Evolutionary conservation across 106 monocot species (phyloP).

Genomic region (Dioscorea alata): DNA sequence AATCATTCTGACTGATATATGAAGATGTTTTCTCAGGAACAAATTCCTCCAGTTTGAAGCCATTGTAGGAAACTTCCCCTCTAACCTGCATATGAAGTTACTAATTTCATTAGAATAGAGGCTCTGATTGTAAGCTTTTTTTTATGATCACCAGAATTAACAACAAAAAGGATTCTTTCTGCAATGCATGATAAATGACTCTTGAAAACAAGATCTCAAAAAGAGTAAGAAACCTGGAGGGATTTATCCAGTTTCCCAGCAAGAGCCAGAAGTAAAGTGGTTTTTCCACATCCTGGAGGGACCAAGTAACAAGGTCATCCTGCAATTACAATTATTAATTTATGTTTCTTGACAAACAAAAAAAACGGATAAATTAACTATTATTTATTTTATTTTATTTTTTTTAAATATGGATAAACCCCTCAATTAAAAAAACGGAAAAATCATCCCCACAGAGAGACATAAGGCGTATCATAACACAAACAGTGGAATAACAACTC

Average conservation of each 20-base stretch:
- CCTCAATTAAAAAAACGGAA: no score
- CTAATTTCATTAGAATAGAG: background rate
- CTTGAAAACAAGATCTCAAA: no score
- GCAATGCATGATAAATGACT: no score
- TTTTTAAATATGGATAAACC: no score
- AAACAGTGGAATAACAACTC: no score
- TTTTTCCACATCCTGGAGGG: slow-evolving; percentile 82
- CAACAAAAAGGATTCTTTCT: no score
- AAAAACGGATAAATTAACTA: no score
- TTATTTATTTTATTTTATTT: no score
- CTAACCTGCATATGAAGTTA: slow-evolving; percentile 24
- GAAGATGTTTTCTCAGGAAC: slow-evolving; percentile 71
- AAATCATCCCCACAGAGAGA: no score
- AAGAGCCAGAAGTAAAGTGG: slow-evolving; percentile 60
- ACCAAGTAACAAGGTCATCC: slow-evolving; percentile 75
- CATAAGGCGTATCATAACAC: no score
- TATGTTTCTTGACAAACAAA: background rate
- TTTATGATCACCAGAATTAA: no score
- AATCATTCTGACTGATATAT: slow-evolving; percentile 70
- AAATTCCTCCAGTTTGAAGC: slow-evolving; percentile 48
- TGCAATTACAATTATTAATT: slow-evolving; percentile 18
- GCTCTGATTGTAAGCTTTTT: no score
- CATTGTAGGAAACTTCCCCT: slow-evolving; percentile 73
- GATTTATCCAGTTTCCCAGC: slow-evolving; percentile 55
- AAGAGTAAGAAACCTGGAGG: slow-evolving; percentile 31